Percentiles rank a stretch among this genome's conserved stretches.
Conservation (phyloP, 495 filamentous ascomycete genomes). For the Penicillium mononematosum region DNA sequence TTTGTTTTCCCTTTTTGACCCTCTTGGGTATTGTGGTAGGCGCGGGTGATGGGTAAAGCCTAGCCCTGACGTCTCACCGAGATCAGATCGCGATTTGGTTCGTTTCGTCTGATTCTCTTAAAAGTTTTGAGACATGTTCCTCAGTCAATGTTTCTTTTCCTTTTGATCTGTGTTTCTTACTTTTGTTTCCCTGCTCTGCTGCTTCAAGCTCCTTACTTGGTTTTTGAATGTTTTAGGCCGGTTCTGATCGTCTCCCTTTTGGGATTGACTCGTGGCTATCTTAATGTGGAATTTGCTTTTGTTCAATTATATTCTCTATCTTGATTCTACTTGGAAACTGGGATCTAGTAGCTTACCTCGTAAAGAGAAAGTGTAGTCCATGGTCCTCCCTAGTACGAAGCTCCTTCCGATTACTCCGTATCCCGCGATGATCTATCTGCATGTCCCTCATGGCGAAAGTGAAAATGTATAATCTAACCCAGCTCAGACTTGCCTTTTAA, state of each 20-base stretch:
- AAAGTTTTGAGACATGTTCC: constrained; percentile 26
- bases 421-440: not conserved
- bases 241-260: constrained; percentile 55
- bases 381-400: not conserved
- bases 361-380: not conserved
- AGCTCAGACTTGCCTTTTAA: constrained; percentile 58
- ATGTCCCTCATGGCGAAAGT: not conserved
- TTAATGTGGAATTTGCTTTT: constrained; percentile 20
- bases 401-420: not conserved
- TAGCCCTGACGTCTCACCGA: constrained; percentile 31
- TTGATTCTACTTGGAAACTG: not conserved
- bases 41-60: constrained; percentile 36
- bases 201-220: not conserved
- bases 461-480: constrained; percentile 13
- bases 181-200: constrained; percentile 20
- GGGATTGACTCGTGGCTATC: constrained; percentile 58
- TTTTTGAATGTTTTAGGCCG: constrained; percentile 33
- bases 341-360: not conserved
- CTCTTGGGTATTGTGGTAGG: constrained; percentile 28
- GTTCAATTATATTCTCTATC: constrained; percentile 10
- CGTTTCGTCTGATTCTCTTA: constrained; percentile 20
- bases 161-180: constrained; percentile 21
- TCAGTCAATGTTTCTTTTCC: constrained; percentile 22
- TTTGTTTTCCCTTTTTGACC: constrained; percentile 12
- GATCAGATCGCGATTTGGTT: constrained; percentile 17